Conservation (phyloP, 2,329 filamentous ascomycete species). For the Botrytis fabae region DNA sequence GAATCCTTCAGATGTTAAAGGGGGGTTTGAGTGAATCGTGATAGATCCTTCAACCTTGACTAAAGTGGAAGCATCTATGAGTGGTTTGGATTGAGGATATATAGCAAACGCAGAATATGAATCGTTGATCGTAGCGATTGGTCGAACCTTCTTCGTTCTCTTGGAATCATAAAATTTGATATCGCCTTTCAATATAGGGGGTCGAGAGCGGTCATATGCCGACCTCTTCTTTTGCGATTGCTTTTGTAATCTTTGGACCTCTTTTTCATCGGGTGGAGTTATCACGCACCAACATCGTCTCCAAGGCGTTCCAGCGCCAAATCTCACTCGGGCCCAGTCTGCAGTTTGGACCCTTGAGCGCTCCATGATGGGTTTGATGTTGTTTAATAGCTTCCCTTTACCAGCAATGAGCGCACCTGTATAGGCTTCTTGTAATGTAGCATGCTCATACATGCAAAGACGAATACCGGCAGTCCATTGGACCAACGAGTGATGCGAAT, state of each 20-base stretch:
- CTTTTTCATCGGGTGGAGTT: conserved; percentile 89
- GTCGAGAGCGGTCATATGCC: conserved; percentile 72
- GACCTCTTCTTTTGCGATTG: conserved; percentile 77
- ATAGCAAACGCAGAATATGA: conserved; percentile 93
- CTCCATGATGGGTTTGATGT: conserved; percentile 87
- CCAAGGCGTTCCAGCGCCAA: conserved; percentile 95
- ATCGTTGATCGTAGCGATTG: conserved; percentile 88
- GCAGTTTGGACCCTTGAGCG: conserved; percentile 74
- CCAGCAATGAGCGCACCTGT: conserved; percentile 94
- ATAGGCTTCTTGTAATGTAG: conserved; percentile 91
- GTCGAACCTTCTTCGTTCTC: conserved; percentile 86
- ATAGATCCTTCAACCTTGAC: conserved; percentile 92
- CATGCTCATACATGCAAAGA: conserved; percentile 90
- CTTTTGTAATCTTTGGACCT: conserved; percentile 80
- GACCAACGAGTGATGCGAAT: conserved; percentile 85
- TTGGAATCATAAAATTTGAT: conserved; percentile 93
- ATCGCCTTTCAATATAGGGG: conserved; percentile 73
- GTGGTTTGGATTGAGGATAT: conserved; percentile 88
- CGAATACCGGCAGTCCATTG: conserved; percentile 97
- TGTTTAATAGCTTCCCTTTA: conserved; percentile 86
- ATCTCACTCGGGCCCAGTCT: conserved; percentile 93
- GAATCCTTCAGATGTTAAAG: conserved; percentile 83
- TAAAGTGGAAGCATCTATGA: conserved; percentile 92
- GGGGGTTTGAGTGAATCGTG: conserved; percentile 77
- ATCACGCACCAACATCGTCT: conserved; percentile 96